Base-by-base conservation (phyloP, 208 protist genomes). In the Leishmania amazonensis region DNA sequence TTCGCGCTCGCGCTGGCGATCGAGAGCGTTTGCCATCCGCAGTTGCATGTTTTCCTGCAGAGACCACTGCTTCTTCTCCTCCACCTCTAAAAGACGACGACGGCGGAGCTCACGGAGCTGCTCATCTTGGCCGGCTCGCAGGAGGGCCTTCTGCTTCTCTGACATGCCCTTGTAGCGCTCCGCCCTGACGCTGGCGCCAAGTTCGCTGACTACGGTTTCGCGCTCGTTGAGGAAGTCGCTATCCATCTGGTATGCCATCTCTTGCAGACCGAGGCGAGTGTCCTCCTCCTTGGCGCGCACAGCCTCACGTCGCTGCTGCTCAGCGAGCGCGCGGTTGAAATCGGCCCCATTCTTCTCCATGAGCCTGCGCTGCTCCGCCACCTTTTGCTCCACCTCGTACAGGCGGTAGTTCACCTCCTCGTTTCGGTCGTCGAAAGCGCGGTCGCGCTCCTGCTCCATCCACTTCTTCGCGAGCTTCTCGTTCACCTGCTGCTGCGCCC, bases 401-500 rank as follows among this genome's bases (percentile, higher is more conserved):
- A 92, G 91, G 49, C 93, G 89, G 81, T 85, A 79, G 80, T 97
- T 97, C 21, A 90, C 89, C 82, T 98, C 95, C 81, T 98, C 95
- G 79, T 93, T 95, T 45, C 94, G 92, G 58, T 95, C 91, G 74
- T 98, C 95, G 80, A 90, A 98, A 31, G 87, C 81, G 64, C 90
- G 86, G 74, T 98, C 91, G 75, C 89, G 88, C 85, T 95, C 92
- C 78, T 94, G 85, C 85, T 98, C 96, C 95, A 97, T 96, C 91
- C 93, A 97, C 84, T 98, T 98, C 87, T 96, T 96, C 57, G 94
- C 89, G 31, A 96, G 84, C 86, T 98, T 98, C 83, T 98, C 96
- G 24, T 98, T 94, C 62, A 93, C 78, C 80, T 98, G 95, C 88
- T 97, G 90, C 85, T 90, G 73, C 11, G 92, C 90, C 95, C 96